These are phyloP conservation scores for Prinsepia uniflora DNA, from an alignment of 306 rosid species.

Conservation along the genomic window DNA sequence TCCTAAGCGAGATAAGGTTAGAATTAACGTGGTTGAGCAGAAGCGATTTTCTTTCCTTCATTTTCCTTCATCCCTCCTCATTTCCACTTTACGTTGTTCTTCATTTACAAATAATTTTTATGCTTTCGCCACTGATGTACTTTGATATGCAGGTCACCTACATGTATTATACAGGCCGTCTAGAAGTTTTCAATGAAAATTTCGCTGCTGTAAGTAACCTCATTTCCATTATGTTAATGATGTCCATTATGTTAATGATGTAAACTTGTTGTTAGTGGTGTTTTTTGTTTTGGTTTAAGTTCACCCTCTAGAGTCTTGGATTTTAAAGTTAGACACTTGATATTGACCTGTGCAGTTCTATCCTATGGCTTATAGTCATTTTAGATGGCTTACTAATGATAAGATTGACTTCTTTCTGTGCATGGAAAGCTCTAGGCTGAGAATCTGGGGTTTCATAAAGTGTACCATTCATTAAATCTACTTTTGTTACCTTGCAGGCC, in stretches of 20 bases:
- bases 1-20: conserved; percentile 93
- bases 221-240: conserved; percentile 17
- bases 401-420: conserved; percentile 5
- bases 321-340: not conserved
- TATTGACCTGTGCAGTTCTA: not conserved
- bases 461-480: conserved; percentile 17
- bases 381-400: conserved; percentile 3
- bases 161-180: conserved; percentile 99
- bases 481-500: conserved; percentile 63
- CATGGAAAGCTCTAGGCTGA: not conserved
- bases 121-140: conserved; percentile 21
- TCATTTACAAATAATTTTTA: not conserved
- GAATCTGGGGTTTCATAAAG: conserved; percentile 3
- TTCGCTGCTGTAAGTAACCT: conserved; percentile 76
- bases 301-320: not conserved
- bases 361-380: conserved; percentile 9
- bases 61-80: not conserved
- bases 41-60: not conserved
- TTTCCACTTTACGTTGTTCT: not conserved
- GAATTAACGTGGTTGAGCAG: conserved; percentile 18
- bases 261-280: not conserved
- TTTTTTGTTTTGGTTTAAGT: not conserved
- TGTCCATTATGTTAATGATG: conserved; percentile 14
- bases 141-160: conserved; percentile 72
- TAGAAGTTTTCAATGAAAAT: conserved; percentile 94